Evolutionary conservation across 148 eudicot species (phyloP), one percentile per base, ranked within the genome.

Genomic region (Talinum fruticosum): DNA sequence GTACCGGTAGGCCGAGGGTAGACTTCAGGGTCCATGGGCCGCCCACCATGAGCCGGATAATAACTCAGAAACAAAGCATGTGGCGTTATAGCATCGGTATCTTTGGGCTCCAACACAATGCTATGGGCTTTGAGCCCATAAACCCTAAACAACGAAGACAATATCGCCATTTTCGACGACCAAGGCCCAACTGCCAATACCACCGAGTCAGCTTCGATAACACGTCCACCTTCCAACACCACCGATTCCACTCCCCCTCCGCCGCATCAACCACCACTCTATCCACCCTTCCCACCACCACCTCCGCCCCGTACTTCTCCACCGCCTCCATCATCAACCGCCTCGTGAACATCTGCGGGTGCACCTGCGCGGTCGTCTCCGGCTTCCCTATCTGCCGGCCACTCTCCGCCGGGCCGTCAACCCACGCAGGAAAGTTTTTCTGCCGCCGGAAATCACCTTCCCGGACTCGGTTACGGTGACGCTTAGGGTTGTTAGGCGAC

Each of bases 161-260:
- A 15, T 1, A 87, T 24, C 19, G 68, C 78, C 54, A 94, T 59
- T 66, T 86, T 89, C 7, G 79, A 76, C 15, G 87, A 80, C 98
- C 98, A 94, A 32, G 97, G 98, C 87, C 97, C 98, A 81, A 94
- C 84, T 0, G 98, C 96, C 75, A 94, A 54, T 41, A 94, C 94
- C 70, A 94, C 97, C 66, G 90, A 87, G 44, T 92, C 97, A 18
- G 85, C 87, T 78, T 78, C 82, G 16, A 94, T 75, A 34, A 77
- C 87, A 51, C 86, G 76, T 12, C 96, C 93, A 41, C 77, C 91
- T 36, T 79, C 91, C 85, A 89, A 65, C 72, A 81, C 88, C 72
- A 87, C 98, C 81, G 83, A 77, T 33, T 71, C 78, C 59, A 78
- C 85, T 75, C 82, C 75, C 82, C 84, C 38, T 61, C 87, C 15